phyloP scores from a whole-genome alignment of 2,329 filamentous ascomycete species.

The Aspergillus floridensis region DNA sequence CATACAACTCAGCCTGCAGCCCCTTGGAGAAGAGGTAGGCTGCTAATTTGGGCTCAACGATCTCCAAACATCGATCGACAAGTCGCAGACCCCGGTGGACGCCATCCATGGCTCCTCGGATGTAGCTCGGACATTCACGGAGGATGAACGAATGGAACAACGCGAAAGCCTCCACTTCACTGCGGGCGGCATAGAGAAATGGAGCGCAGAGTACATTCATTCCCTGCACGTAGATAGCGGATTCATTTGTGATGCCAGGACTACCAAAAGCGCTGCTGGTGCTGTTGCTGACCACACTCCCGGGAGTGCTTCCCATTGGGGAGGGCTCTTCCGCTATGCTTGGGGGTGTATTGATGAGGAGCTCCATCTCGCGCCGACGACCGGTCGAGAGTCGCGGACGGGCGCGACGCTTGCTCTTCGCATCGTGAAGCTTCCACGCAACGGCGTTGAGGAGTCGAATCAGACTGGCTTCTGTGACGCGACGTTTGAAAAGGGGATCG shows the following conservation, averaged over 20 bases:
- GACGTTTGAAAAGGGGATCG: conserved; percentile 91
- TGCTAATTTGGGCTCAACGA: conserved; percentile 86
- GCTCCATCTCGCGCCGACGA: conserved; percentile 49
- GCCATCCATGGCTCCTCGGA: conserved; percentile 93
- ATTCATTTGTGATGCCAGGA: conserved; percentile 53
- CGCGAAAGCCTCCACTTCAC: conserved; percentile 90
- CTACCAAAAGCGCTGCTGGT: conserved; percentile 7
- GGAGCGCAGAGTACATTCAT: conserved; percentile 98
- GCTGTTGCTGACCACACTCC: conserved; percentile 18
- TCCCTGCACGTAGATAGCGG: conserved; percentile 91
- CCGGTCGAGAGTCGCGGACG: conserved; percentile 41
- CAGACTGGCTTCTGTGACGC: conserved; percentile 91
- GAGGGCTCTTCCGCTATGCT: conserved; percentile 46
- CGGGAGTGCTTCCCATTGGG: conserved; percentile 16
- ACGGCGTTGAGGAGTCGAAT: conserved; percentile 93
- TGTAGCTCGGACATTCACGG: conserved; percentile 85
- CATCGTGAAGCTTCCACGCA: conserved; percentile 89
- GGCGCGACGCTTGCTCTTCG: conserved; percentile 57
- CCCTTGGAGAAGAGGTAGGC: conserved; percentile 80
- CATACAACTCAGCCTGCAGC: conserved; percentile 90
- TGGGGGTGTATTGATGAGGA: conserved; percentile 37
- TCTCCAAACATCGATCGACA: conserved; percentile 86
- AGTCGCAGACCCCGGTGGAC: conserved; percentile 88
- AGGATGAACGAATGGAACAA: conserved; percentile 87
- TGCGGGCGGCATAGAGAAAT: conserved; percentile 90